Evolutionary conservation across 2,329 filamentous ascomycete genomes (phyloP).

Genomic region (Ophiognomonia clavigignenti-juglandacearum): DNA sequence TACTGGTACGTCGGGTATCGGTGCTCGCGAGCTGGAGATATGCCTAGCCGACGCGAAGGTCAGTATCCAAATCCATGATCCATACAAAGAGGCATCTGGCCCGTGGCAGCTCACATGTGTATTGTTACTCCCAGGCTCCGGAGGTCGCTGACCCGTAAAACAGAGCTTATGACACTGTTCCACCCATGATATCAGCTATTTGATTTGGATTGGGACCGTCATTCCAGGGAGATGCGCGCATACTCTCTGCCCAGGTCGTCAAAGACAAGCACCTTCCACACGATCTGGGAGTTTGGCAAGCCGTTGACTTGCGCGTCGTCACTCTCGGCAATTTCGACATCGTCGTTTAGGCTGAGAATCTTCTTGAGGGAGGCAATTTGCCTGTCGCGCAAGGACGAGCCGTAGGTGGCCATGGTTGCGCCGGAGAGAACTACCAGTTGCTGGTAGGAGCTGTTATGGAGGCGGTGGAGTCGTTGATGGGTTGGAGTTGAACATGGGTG

Average conservation of each 20-base stretch:
- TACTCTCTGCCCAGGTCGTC: slow-evolving; percentile 49
- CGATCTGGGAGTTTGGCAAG: slow-evolving; percentile 68
- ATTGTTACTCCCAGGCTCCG: slow-evolving; percentile 93
- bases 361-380: slow-evolving; percentile 85
- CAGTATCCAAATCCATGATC: background rate
- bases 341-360: slow-evolving; percentile 90
- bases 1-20: slow-evolving; percentile 93
- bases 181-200: slow-evolving; percentile 25
- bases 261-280: slow-evolving; percentile 97
- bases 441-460: slow-evolving; percentile 4
- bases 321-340: slow-evolving; percentile 51
- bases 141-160: slow-evolving; percentile 88
- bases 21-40: slow-evolving; percentile 73
- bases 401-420: slow-evolving; percentile 39
- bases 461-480: slow-evolving; percentile 3
- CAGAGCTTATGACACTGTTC: slow-evolving; percentile 78
- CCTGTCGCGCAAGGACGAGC: slow-evolving; percentile 44
- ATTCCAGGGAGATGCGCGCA: background rate
- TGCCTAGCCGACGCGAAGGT: slow-evolving; percentile 47
- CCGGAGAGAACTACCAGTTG: slow-evolving; percentile 11
- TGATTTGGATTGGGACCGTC: background rate
- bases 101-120: slow-evolving; percentile 64
- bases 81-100: background rate
- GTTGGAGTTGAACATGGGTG: slow-evolving; percentile 10
- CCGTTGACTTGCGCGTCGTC: slow-evolving; percentile 63